Evolutionary conservation across 1,284 basidiomycete genomes (phyloP), one percentile per base, ranked within the genome.

Genomic region (Golubevia pallescens): DNA sequence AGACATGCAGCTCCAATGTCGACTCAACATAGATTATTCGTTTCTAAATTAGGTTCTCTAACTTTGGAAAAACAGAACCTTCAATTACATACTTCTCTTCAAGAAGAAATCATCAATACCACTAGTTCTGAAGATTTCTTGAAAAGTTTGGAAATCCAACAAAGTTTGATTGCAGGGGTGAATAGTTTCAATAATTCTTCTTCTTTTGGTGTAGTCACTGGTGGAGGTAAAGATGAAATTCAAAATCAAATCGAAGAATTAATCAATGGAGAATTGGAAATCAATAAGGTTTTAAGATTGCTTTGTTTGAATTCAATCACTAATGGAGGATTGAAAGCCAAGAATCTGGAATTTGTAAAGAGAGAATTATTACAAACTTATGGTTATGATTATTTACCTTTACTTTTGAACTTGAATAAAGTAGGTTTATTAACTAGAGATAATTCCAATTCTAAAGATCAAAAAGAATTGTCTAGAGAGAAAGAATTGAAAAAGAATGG

Each of bases 1-100:
- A 69, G 81, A 19, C 80, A 81, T 54, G 61, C 66, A n/a, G 81
- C 81, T 16, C 73, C 76, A 60, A 83, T 79, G 2, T 78, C 81
- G 21, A 67, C 69, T 1, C 71, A 83, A 73, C 76, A 82, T 63
- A 73, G 77, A 10, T 77, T 79, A 1, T 84, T 84, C 64, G 81
- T 84, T 3, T 72, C 74, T 23, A 70, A 71, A n/a, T 66, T 84
- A 1, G 80, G 80, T 21, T 71, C 70, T 1, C 62, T 84, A 14
- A 77, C 80, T 54, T 71, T 66, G 21, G 73, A 74, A 28, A 80
- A 84, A 60, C 71, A 77, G n/a, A 77, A 67, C 8, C 62, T 84
- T 28, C 68, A 80, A 0, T 63, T 84, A n/a, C 81, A 84, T 32
- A 84, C 81, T 1, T 67, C 67, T 2, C 56, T 83, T 14, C 80